A percentile compares a stretch with the other conserved stretches of the same genome.
These are phyloP conservation scores for Dendrobium chrysotoxum DNA, from an alignment of 106 monocot species.

Conservation along the genomic window DNA sequence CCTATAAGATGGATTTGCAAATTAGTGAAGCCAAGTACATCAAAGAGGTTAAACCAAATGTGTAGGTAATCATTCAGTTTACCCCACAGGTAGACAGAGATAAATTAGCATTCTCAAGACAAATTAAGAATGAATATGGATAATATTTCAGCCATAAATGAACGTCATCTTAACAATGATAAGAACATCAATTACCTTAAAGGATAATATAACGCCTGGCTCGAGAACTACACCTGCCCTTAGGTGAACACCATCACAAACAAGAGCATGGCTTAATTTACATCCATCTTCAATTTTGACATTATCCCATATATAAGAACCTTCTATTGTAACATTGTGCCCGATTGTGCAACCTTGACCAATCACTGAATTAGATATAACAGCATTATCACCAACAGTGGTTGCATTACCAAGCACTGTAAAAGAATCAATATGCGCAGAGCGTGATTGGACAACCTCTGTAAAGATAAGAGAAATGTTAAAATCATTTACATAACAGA, in stretches of 20 bases:
- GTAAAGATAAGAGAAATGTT: constrained; percentile 8
- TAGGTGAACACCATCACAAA: constrained; percentile 84
- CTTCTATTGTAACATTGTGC: constrained; percentile 68
- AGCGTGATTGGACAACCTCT: constrained; percentile 63
- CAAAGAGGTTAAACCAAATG: background rate
- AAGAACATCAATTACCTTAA: constrained; percentile 54
- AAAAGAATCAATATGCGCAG: constrained; percentile 60
- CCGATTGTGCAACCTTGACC: constrained; percentile 80
- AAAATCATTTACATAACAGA: background rate
- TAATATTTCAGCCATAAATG: background rate
- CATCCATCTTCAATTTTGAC: constrained; percentile 93
- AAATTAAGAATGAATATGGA: background rate
- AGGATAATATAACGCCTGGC: constrained; percentile 88
- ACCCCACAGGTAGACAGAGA: background rate
- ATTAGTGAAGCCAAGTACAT: background rate
- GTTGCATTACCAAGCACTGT: constrained; percentile 68
- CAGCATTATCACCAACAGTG: constrained; percentile 52
- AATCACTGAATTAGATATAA: constrained; percentile 67
- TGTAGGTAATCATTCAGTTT: background rate
- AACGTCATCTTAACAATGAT: background rate
- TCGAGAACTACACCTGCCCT: constrained; percentile 66
- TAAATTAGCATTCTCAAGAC: background rate
- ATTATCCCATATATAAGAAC: constrained; percentile 89
- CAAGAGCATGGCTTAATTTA: constrained; percentile 66
- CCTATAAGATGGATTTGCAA: background rate